Base-by-base conservation (phyloP, 2,329 filamentous ascomycete species). In the Diaporthe amygdali region DNA sequence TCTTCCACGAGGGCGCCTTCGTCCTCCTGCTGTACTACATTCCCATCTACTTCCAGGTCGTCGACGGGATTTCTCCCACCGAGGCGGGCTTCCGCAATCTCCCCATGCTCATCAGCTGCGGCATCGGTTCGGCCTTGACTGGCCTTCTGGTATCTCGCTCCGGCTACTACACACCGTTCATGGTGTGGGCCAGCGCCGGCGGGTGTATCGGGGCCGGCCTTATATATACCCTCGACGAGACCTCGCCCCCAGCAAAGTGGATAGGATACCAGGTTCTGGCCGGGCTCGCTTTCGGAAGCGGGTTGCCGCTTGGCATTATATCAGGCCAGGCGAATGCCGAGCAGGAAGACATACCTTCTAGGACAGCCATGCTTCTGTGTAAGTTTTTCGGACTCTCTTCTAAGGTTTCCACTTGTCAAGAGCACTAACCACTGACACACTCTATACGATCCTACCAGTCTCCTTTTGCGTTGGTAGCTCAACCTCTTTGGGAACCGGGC, bases 221-320 rank as follows among this genome's bases (percentile, higher is more conserved):
- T 5, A 2, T 70, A 0, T 64, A 44, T 15, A 70, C 56, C 4
- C 47, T 70, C 14, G 37, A 37, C 25, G 37, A 41, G 17, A 47
- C n/a, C 3, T 51, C 55, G 2, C 20, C 30, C 6, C 22, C 41
- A 15, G 32, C 30, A 12, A n/a, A 34, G 15, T 70, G 68, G 68
- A 70, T 70, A 44, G 68, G 68, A 27, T 70, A 64, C n/a, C 68
- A 70, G 47, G 27, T 70, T 6, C 12, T 70, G 22, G 56, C 25
- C 17, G 68, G 68, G 17, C 30, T 52, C n/a, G 46, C 54, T 9
- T 14, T 61, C 12, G 68, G 55, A 27, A 51, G 61, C 25, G 34
- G 46, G 17, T 15, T 66, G 41, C 47, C 34, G 22, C 51, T 55
- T 3, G 69, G 47, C 10, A 34, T 66, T 22, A 59, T 30, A 30